Base-by-base conservation (phyloP, 139 green algal genomes). In the Picochlorum sp. region DNA sequence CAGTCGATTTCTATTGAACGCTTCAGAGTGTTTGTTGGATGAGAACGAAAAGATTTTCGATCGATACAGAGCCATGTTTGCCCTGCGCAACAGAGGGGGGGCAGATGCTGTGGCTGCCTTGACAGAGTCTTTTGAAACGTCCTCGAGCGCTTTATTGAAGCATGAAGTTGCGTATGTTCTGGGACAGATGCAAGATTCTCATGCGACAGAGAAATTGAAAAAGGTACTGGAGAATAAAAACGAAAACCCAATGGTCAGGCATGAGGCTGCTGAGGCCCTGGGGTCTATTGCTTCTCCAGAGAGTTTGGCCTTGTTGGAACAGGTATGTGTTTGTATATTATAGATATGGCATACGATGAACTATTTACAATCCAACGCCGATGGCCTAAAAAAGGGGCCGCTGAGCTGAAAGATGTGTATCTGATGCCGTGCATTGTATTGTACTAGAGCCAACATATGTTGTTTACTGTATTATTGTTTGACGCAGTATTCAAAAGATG, bases 191-290 rank as follows among this genome's bases (percentile, higher is more conserved):
- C 88, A 94, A 68, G 79, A 95, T 70, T 64, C 68, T 2, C 6
- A 61, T 4, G 75, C 85, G 5, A 73, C 85, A 10, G 50, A 65
- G 13, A 55, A 67, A 28, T 75, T 96, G 30, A 63, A 64, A 41
- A 9, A n/a, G 30, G 73, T 77, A 51, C 61, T 95, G 26, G 63
- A 72, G 54, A 83, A 98, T 63, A 44, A 56, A 1, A 15, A 10
- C 0, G 85, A 98, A 72, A 83, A 97, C 66, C 76, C 88, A n/a
- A 99, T 99, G 93, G 93, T 99, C 59, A 79, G 93, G 7, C 93
- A 99, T 69, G 93, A 99, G 70, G 94, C 94, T 26, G 94, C 94
- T 5, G 94, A 98, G 66, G 92, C 92, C 2, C 76, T 98, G n/a
- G 93, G 89, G 1, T 71, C 85, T 45, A 90, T 96, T 32, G 89